Evolutionary conservation across 2,329 filamentous ascomycete genomes (phyloP).

Genomic region (Cercospora beticola): DNA sequence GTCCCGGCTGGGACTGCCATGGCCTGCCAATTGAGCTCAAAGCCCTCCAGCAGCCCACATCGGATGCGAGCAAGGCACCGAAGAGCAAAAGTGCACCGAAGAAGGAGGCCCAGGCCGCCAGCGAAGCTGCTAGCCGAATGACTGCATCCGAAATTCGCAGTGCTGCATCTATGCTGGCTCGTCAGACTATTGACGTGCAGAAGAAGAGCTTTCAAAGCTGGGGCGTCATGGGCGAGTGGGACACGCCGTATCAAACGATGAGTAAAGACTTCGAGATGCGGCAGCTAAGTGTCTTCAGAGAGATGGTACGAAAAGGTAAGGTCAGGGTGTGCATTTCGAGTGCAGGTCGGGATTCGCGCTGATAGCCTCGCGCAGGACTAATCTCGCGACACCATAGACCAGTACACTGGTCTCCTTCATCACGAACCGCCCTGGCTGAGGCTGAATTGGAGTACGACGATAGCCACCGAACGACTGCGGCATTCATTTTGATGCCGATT

Average conservation of each 20-base stretch:
- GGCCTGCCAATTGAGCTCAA: slow-evolving; percentile 96
- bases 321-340: not conserved
- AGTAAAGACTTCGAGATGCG: slow-evolving; percentile 70
- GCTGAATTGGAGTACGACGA: slow-evolving; percentile 83
- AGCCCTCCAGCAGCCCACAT: slow-evolving; percentile 64
- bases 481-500: slow-evolving; percentile 79
- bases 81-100: slow-evolving; percentile 30
- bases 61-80: slow-evolving; percentile 31
- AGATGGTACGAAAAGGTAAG: slow-evolving; percentile 64
- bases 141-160: slow-evolving; percentile 59
- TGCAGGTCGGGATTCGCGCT: not conserved
- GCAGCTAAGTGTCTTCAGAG: slow-evolving; percentile 72
- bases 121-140: slow-evolving; percentile 37
- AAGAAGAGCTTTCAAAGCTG: slow-evolving; percentile 71
- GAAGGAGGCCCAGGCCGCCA: slow-evolving; percentile 34
- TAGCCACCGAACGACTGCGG: slow-evolving; percentile 67
- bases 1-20: slow-evolving; percentile 97
- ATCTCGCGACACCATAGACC: slow-evolving; percentile 79
- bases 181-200: slow-evolving; percentile 68
- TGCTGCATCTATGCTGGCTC: slow-evolving; percentile 65
- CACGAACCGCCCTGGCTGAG: slow-evolving; percentile 75
- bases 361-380: slow-evolving; percentile 49
- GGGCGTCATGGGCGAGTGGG: slow-evolving; percentile 80
- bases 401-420: slow-evolving; percentile 83
- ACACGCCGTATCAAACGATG: slow-evolving; percentile 75